Evolutionary conservation across 306 rosid genomes (phyloP).

Genomic region (Begonia masoniana): DNA sequence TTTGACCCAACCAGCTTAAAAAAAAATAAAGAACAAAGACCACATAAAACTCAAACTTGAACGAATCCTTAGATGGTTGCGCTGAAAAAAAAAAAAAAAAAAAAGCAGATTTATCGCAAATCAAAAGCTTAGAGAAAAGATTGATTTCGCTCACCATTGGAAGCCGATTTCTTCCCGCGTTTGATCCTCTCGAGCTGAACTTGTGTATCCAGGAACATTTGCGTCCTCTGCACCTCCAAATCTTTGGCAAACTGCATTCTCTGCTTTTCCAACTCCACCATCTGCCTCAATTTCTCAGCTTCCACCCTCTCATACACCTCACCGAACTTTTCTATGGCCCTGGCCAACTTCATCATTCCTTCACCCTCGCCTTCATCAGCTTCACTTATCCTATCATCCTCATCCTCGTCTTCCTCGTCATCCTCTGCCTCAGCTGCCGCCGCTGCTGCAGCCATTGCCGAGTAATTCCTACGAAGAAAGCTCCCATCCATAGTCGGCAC

Average conservation of each 20-base stretch:
- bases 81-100: too few species aligned
- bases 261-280: constrained; percentile 91
- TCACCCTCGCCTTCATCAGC: constrained; percentile 47
- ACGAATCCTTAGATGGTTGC: too few species aligned
- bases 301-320: constrained; percentile 78
- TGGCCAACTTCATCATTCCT: constrained; percentile 71
- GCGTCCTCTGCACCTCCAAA: constrained; percentile 78
- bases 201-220: constrained; percentile 86
- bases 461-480: constrained; percentile 64
- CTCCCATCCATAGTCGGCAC: constrained; percentile 35
- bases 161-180: constrained; percentile 63
- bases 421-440: constrained; percentile 49
- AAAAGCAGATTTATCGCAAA: too few species aligned
- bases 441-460: constrained; percentile 80
- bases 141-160: constrained; percentile 41
- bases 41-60: too few species aligned
- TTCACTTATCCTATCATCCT: constrained; percentile 36
- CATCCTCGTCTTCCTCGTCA: constrained; percentile 15
- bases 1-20: too few species aligned
- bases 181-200: constrained; percentile 87
- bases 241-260: constrained; percentile 87
- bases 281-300: constrained; percentile 75
- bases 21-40: too few species aligned
- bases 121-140: background rate
- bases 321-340: constrained; percentile 74